Conservation (phyloP, 345 rosid species). For the Citrus trifoliata region DNA sequence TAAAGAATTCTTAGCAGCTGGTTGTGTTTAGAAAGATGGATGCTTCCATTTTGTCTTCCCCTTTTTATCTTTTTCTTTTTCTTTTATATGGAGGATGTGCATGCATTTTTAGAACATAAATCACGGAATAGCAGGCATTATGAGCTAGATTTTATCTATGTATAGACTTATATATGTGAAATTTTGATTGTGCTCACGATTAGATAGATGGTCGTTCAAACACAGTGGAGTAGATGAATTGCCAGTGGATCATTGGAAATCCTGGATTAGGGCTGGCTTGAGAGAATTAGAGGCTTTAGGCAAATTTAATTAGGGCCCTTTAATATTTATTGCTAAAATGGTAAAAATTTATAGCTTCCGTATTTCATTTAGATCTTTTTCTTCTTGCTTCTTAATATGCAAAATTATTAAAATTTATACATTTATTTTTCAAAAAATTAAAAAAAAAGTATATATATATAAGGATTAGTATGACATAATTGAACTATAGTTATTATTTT, state of each 20-base stretch:
- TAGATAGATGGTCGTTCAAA: neutral
- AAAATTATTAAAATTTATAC: too few species aligned
- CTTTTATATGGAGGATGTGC: neutral
- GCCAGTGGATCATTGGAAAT: neutral
- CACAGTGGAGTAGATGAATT: neutral
- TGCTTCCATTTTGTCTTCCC: neutral
- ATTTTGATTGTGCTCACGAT: neutral
- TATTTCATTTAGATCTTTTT: too few species aligned
- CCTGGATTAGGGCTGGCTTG: neutral
- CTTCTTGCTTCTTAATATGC: neutral
- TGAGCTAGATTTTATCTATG: neutral
- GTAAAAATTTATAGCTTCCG: neutral
- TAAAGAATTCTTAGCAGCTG: neutral
- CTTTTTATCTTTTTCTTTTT: neutral
- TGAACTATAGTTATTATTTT: too few species aligned
- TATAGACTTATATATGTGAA: neutral
- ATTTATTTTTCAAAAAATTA: too few species aligned
- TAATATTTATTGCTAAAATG: neutral
- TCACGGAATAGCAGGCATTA: neutral
- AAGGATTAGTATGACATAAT: too few species aligned
- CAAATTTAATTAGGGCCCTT: neutral
- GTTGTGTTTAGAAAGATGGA: neutral
- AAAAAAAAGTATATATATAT: too few species aligned
- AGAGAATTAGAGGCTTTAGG: neutral
- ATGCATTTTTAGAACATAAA: neutral